Evolutionary conservation across 2,329 filamentous ascomycete genomes (phyloP), one percentile per base, ranked within the genome.

Genomic region (Aspergillus piperis): DNA sequence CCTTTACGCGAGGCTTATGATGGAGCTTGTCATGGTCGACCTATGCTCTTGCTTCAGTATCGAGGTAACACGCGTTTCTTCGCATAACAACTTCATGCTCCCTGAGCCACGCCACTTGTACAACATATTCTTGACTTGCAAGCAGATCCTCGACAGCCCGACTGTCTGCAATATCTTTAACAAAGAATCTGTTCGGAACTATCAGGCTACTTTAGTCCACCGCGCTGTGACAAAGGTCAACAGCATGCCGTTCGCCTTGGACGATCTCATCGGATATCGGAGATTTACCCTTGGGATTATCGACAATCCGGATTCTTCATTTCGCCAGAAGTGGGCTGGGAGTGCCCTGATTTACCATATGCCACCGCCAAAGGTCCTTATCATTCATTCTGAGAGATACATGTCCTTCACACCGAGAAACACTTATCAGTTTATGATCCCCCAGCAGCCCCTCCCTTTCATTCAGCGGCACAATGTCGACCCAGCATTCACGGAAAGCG

Each of bases 1-100:
- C 10, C 55, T 77, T 23, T 76, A 75, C 55, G 67, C 76, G 2
- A 69, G 75, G 36, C 50, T 79, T 6, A 66, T 72, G n/a, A 68
- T 74, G 47, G 77, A 79, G 54, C 71, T 78, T 38, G 69, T 69
- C 5, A 73, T 66, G 17, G 67, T 75, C 27, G 72, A 78, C 19
- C 69, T 78, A 19, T 76, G 72, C 57, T 59, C 70, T 41, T 69
- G 67, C 15, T 76, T 72, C 58, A 62, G 66, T 19, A 60, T 69
- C 17, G 66, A 70, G 44, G 52, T 66, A 19, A 66, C 66, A 7
- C 66, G 64, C n/a, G 13, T 60, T 23, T 57, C 59, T 11, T 58
- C 54, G 17, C 67, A 66, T 25, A 58, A 61, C 4, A 52, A 54
- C 3, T 66, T 69, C 36, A 54, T 62, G 23, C 68, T 77, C 15